phyloP scores from a whole-genome alignment of 2,329 filamentous ascomycete species.

The Paecilomyces formosus region DNA sequence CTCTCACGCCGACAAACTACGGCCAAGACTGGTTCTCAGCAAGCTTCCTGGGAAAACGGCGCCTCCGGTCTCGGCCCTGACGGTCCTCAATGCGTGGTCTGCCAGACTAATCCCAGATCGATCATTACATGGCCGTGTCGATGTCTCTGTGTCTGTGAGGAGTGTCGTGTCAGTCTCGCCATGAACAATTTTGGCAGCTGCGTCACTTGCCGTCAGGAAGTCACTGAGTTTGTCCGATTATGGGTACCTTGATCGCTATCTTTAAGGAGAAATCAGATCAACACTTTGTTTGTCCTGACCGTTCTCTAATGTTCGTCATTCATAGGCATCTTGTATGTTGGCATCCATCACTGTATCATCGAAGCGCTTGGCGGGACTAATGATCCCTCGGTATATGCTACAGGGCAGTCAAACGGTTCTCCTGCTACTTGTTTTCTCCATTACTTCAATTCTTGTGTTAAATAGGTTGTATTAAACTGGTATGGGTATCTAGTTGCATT shows the following conservation, averaged over 20 bases:
- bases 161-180: slow-evolving; percentile 84
- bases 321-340: background rate
- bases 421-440: background rate
- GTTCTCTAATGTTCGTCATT: background rate
- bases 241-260: slow-evolving; percentile 60
- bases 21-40: slow-evolving; percentile 8
- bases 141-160: slow-evolving; percentile 88
- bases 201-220: slow-evolving; percentile 84
- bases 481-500: background rate
- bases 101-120: slow-evolving; percentile 75
- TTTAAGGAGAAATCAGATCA: background rate
- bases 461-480: background rate
- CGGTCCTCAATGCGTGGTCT: slow-evolving; percentile 86
- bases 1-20: slow-evolving; percentile 42
- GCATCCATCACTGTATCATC: background rate
- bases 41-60: slow-evolving; percentile 58
- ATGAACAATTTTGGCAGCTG: slow-evolving; percentile 98
- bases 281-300: no score
- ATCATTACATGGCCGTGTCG: slow-evolving; percentile 96
- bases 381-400: background rate
- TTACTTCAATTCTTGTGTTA: background rate
- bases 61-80: slow-evolving; percentile 64
- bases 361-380: background rate
- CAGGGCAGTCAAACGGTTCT: background rate
- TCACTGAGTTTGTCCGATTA: slow-evolving; percentile 81